Conservation (phyloP, 2,329 filamentous ascomycete genomes). For the Juglanconis oblonga region DNA sequence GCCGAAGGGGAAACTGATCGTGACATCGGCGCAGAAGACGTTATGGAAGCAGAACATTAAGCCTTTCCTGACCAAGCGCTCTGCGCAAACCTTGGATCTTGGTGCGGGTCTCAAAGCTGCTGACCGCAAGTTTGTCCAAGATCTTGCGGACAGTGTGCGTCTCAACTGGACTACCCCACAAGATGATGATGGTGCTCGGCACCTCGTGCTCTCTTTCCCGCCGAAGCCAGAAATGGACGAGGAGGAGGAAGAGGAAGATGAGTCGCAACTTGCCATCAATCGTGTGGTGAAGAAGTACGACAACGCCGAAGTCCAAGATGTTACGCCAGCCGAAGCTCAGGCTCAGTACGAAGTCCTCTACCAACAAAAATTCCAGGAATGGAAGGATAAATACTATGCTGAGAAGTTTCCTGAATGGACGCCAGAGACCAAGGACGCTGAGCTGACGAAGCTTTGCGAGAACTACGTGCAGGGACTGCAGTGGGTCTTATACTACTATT, state of each 20-base stretch:
- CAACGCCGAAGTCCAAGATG: slow-evolving; percentile 79
- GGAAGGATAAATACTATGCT: slow-evolving; percentile 93
- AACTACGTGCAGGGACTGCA: slow-evolving; percentile 98
- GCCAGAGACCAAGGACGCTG: slow-evolving; percentile 68
- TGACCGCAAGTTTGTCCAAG: slow-evolving; percentile 91
- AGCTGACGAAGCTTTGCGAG: slow-evolving; percentile 79
- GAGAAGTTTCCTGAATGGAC: slow-evolving; percentile 87
- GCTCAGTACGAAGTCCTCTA: slow-evolving; percentile 80
- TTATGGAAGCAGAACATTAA: slow-evolving; percentile 79
- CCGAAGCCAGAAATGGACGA: slow-evolving; percentile 37
- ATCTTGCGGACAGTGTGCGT: slow-evolving; percentile 66
- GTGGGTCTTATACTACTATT: slow-evolving; percentile 98
- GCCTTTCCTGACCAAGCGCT: slow-evolving; percentile 72
- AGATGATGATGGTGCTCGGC: slow-evolving; percentile 53
- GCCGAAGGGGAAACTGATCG: slow-evolving; percentile 61
- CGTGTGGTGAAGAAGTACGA: slow-evolving; percentile 89
- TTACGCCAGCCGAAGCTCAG: slow-evolving; percentile 75
- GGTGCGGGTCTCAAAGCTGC: slow-evolving; percentile 70
- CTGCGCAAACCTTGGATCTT: slow-evolving; percentile 66
- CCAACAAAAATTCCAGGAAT: slow-evolving; percentile 81
- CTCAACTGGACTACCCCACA: slow-evolving; percentile 57
- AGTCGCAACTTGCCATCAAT: slow-evolving; percentile 76
- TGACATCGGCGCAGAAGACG: slow-evolving; percentile 77
- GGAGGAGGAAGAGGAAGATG: slow-evolving; percentile 75
- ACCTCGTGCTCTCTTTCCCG: slow-evolving; percentile 50